Percentiles rank a stretch among this genome's conserved stretches.
These are phyloP conservation scores for Lasiosphaeriaceae sp. DNA, from an alignment of 495 filamentous ascomycete genomes.

Conservation along the genomic window DNA sequence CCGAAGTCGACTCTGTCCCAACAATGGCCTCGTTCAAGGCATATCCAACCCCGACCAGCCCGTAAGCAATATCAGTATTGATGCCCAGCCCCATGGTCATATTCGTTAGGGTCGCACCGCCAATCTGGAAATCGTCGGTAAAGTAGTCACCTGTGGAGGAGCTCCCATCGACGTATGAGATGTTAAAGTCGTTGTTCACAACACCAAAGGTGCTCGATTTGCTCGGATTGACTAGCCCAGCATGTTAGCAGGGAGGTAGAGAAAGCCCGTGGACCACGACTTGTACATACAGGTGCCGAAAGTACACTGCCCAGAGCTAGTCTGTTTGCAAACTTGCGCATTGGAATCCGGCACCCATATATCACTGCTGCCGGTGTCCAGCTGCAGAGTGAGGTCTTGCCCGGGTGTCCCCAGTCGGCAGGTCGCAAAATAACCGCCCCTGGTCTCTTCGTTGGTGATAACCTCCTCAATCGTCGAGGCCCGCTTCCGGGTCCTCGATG, in stretches of 20 bases:
- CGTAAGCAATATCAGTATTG: conserved; percentile 64
- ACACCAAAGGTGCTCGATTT: conserved; percentile 65
- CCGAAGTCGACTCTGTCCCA: conserved; percentile 25
- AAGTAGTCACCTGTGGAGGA: conserved; percentile 77
- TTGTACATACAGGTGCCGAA: conserved; percentile 45
- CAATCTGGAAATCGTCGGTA: conserved; percentile 71
- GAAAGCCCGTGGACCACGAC: not conserved
- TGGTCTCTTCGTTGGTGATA: conserved; percentile 38
- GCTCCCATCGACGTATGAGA: conserved; percentile 81
- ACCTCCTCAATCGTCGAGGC: conserved; percentile 33
- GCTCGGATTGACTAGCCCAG: conserved; percentile 52
- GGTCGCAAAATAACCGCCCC: conserved; percentile 64
- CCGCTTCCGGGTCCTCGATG: conserved; percentile 26
- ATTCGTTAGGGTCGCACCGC: conserved; percentile 56
- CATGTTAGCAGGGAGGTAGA: conserved; percentile 6
- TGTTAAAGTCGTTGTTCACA: conserved; percentile 72
- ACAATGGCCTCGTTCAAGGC: conserved; percentile 72
- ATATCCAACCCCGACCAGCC: conserved; percentile 89
- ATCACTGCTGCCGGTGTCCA: conserved; percentile 88
- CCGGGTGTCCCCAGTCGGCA: conserved; percentile 66
- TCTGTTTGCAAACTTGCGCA: conserved; percentile 54
- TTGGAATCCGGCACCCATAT: conserved; percentile 72
- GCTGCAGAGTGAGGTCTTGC: conserved; percentile 62
- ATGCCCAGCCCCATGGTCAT: conserved; percentile 85
- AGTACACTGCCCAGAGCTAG: conserved; percentile 32